A percentile compares a stretch with the other conserved stretches of the same genome.
These are phyloP conservation scores for Populus hybrid DNA, from an alignment of 441 rosid genomes.

Conservation along the genomic window DNA sequence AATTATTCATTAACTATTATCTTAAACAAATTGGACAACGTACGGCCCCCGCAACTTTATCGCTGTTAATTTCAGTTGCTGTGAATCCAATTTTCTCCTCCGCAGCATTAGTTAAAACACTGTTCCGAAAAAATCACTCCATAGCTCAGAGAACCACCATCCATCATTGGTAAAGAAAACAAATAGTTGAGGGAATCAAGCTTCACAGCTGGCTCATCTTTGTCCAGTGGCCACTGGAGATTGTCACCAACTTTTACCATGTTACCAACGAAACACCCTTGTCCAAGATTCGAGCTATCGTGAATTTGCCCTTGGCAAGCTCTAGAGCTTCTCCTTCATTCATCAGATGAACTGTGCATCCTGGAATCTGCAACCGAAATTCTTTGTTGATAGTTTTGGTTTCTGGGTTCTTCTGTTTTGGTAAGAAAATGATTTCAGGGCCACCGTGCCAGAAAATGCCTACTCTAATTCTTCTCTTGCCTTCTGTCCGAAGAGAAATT, in stretches of 20 bases:
- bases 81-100: no score
- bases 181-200: conserved; percentile 61
- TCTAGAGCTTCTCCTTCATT: conserved; percentile 35
- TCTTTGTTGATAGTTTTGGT: conserved; percentile 1
- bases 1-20: no score
- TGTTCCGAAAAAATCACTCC: conserved; percentile 46
- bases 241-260: conserved; percentile 58
- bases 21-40: no score
- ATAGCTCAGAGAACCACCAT: conserved; percentile 61
- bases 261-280: conserved; percentile 32
- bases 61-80: no score
- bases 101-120: no score
- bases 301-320: conserved; percentile 9
- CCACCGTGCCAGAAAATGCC: conserved; percentile 38
- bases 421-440: conserved; percentile 22
- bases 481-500: conserved; percentile 4
- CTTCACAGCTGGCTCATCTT: conserved; percentile 80
- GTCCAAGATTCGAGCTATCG: conserved; percentile 9
- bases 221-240: conserved; percentile 73
- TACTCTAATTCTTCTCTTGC: conserved; percentile 22
- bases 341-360: conserved; percentile 66
- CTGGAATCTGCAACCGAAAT: conserved; percentile 19
- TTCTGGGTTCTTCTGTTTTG: conserved; percentile 19
- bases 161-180: conserved; percentile 47
- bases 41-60: no score